Conservation (phyloP, 2,329 filamentous ascomycete genomes). For the Teratosphaeria epicoccoides region DNA sequence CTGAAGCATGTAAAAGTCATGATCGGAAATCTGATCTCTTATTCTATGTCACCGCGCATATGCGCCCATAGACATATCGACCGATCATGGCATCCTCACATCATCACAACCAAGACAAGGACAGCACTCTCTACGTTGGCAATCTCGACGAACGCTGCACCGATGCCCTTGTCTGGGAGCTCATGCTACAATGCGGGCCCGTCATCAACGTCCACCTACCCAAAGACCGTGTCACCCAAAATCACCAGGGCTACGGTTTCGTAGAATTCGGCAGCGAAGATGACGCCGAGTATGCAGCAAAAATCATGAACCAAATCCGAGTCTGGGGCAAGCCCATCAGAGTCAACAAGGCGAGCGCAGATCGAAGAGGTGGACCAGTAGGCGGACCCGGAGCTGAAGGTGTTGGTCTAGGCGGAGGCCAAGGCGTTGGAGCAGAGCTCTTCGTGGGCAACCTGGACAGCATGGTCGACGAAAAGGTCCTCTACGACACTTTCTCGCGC, state of each 20-base stretch:
- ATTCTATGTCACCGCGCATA: not conserved
- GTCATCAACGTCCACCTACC: constrained; percentile 97
- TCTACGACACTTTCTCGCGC: constrained; percentile 89
- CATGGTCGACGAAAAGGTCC: constrained; percentile 88
- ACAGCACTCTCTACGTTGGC: constrained; percentile 94
- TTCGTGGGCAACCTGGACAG: constrained; percentile 93
- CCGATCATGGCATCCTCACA: not conserved
- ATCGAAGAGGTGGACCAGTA: constrained; percentile 68
- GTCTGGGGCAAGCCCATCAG: constrained; percentile 89
- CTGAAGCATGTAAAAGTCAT: not conserved
- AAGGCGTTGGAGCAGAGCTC: constrained; percentile 81
- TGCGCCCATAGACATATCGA: not conserved
- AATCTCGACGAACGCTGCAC: constrained; percentile 96
- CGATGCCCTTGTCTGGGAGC: constrained; percentile 85
- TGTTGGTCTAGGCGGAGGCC: constrained; percentile 86
- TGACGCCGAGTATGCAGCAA: constrained; percentile 91
- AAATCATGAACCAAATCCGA: constrained; percentile 92
- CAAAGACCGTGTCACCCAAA: constrained; percentile 93
- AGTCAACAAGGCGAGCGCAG: constrained; percentile 87
- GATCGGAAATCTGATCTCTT: not conserved
- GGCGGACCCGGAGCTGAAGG: constrained; percentile 62
- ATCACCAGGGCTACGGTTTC: constrained; percentile 96
- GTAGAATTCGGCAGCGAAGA: constrained; percentile 95
- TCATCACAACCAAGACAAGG: constrained; percentile 81
- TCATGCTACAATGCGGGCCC: constrained; percentile 95